Base-by-base conservation (phyloP, 2,329 filamentous ascomycete species). In the Sporothrix dimorphospora region DNA sequence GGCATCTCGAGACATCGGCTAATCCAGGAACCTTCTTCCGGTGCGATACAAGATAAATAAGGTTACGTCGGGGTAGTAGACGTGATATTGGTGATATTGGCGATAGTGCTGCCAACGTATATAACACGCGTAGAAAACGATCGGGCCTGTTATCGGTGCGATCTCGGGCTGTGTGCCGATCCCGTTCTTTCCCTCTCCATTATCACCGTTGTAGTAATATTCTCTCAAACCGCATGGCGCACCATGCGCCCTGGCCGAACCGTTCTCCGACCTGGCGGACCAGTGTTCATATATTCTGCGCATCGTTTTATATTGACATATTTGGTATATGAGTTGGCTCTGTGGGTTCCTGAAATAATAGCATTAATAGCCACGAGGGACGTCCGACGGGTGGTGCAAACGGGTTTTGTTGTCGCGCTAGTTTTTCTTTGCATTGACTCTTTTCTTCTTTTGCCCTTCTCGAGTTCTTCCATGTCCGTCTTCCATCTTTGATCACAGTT, bases 11-110 rank as follows among this genome's bases (percentile, higher is more conserved):
- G 59, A 65, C 59, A 65, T 45, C 38, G 59, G 38, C 59, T 45
- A 27, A 27, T 42, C n/a, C 59, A 45, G 59, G 59, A 65, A 65
- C 59, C 59, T 65, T 65, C 38, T 63, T 65, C 59, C 59, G 38
- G 38, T 38, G 59, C 38, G 12, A 45, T 45, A 65, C 59, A 65
- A 45, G 38, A 65, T 24, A 45, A 27, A 45, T 27, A 65, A 45
- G 59, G 59, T 45, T 65, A 8, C 38, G 4, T 65, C 21, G 38
- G 11, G 38, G n/a, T 6, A 21, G 30, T 40, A 19, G 47, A n/a
- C n/a, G 21, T 19, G 8, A 21, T 21, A 38, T 45, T 65, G 59
- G 4, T 21, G 38, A 27, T 65, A 45, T 12, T 16, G 7, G 40
- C 12, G 40, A 42, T 42, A 42, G 40, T 42, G 12, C 40, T 42